These are phyloP conservation scores for Phalaenopsis aphrodite DNA, from an alignment of 106 monocot genomes.

Conservation along the genomic window DNA sequence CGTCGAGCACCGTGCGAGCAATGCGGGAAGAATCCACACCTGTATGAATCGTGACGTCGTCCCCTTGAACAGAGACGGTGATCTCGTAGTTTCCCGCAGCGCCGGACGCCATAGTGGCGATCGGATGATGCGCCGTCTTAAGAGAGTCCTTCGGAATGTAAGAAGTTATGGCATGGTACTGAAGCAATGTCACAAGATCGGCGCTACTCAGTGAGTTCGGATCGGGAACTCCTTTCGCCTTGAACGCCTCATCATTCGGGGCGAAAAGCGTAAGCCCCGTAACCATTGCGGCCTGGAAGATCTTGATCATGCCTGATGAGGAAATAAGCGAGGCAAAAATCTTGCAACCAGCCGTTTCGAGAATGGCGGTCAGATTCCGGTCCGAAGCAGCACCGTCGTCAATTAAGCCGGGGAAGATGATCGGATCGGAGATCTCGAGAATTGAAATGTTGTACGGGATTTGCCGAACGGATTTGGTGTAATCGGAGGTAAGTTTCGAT, in stretches of 20 bases:
- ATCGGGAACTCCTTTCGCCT: slow-evolving; percentile 59
- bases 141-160: slow-evolving; percentile 78
- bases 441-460: slow-evolving; percentile 87
- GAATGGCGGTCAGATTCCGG: slow-evolving; percentile 69
- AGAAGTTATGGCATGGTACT: slow-evolving; percentile 81
- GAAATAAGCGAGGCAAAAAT: slow-evolving; percentile 62
- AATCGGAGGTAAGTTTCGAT: slow-evolving; percentile 45
- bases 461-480: slow-evolving; percentile 74
- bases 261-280: slow-evolving; percentile 86
- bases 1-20: slow-evolving; percentile 46
- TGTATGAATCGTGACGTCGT: slow-evolving; percentile 66
- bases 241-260: slow-evolving; percentile 91
- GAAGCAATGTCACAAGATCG: slow-evolving; percentile 78
- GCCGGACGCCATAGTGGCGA: slow-evolving; percentile 67
- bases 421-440: slow-evolving; percentile 71
- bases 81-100: slow-evolving; percentile 71
- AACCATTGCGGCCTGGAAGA: slow-evolving; percentile 64
- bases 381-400: slow-evolving; percentile 39
- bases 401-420: slow-evolving; percentile 73
- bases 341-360: slow-evolving; percentile 91
- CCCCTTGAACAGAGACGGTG: slow-evolving; percentile 41
- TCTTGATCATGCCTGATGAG: slow-evolving; percentile 78
- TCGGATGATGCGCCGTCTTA: slow-evolving; percentile 19
- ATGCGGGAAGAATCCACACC: slow-evolving; percentile 71
- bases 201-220: slow-evolving; percentile 53